phyloP scores from a whole-genome alignment of 495 filamentous ascomycete species.

The Neurospora sp. region DNA sequence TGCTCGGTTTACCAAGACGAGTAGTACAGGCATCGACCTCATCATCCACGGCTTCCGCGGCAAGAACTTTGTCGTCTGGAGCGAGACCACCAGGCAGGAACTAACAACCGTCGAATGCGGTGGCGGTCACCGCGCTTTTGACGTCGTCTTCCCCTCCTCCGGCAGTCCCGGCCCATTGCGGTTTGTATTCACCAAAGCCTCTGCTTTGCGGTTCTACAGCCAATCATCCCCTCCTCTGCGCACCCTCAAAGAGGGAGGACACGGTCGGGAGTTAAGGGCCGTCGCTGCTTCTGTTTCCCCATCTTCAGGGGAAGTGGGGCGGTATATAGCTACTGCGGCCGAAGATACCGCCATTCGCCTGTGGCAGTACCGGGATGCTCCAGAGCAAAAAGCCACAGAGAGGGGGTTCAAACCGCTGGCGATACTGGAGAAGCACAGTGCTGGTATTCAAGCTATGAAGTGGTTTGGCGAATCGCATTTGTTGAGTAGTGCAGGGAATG shows the following conservation, averaged over 20 bases:
- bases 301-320: not conserved
- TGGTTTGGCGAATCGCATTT: constrained; percentile 64
- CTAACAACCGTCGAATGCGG: constrained; percentile 66
- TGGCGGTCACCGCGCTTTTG: constrained; percentile 67
- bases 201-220: constrained; percentile 39
- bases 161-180: constrained; percentile 22
- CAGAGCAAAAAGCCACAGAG: not conserved
- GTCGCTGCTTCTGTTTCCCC: constrained; percentile 48
- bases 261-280: constrained; percentile 83
- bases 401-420: constrained; percentile 39
- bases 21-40: too few species aligned
- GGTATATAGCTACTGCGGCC: constrained; percentile 66
- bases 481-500: constrained; percentile 74
- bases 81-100: constrained; percentile 55
- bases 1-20: too few species aligned
- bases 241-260: constrained; percentile 55
- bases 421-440: constrained; percentile 62
- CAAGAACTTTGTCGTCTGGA: constrained; percentile 68
- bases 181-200: constrained; percentile 48
- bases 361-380: constrained; percentile 29
- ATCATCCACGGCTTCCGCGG: constrained; percentile 72
- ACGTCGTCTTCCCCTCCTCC: constrained; percentile 36
- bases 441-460: constrained; percentile 71
- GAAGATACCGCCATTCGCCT: constrained; percentile 84
- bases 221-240: constrained; percentile 38